A percentile compares a stretch with the other conserved stretches of the same genome.
These are phyloP conservation scores for Hirsutella thompsonii DNA, from an alignment of 2,329 filamentous ascomycete genomes.

Conservation along the genomic window DNA sequence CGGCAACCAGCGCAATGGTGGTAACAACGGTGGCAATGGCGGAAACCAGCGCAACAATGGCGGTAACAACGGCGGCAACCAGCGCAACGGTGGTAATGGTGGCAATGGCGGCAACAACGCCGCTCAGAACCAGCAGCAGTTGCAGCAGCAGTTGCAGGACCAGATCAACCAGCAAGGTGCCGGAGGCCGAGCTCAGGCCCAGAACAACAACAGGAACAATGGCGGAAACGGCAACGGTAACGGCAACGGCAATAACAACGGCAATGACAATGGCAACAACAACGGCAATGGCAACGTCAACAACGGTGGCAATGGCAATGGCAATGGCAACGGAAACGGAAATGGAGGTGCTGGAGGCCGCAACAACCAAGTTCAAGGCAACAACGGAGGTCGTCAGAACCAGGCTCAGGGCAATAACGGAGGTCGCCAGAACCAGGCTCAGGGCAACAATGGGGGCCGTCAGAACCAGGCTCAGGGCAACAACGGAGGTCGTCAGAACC, in stretches of 20 bases:
- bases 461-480: not conserved
- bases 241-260: constrained; percentile 6
- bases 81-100: constrained; percentile 1
- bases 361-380: not conserved
- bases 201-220: not conserved
- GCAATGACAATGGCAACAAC: constrained; percentile 3
- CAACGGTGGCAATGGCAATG: constrained; percentile 1
- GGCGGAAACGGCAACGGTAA: constrained; percentile 7
- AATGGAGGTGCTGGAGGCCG: not conserved
- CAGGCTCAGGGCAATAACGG: not conserved
- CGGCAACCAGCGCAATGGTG: constrained; percentile 4
- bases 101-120: not conserved
- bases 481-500: not conserved
- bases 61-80: not conserved
- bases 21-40: not conserved
- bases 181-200: not conserved
- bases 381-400: not conserved
- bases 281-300: constrained; percentile 5
- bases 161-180: constrained; percentile 3
- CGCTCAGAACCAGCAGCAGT: not conserved
- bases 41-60: constrained; percentile 3
- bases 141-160: no score
- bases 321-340: not conserved
- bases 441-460: not conserved
- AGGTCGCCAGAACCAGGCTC: no score